Evolutionary conservation across 495 filamentous ascomycete species (phyloP), one percentile per base, ranked within the genome.

Genomic region (Neurospora sp.): DNA sequence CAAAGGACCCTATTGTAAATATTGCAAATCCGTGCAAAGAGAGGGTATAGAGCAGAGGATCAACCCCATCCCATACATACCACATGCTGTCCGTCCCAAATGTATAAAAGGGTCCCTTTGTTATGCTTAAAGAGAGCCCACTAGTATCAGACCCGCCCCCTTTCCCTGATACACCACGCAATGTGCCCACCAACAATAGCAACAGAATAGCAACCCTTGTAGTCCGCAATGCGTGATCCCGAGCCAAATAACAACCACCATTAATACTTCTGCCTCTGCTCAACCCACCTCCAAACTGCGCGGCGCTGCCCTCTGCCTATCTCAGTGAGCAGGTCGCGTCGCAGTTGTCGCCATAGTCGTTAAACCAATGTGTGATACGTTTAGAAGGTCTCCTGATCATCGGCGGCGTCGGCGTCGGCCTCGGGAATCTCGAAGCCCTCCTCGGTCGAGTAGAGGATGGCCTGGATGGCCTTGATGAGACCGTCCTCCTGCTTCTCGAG

Each of bases 381-480:
- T 75, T 88, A 94, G 79, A 94, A 94, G 69, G 92, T 94, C 85
- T 93, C 92, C 74, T 91, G 88, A 80, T 93, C 92, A 68, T 91
- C 89, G 40, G 86, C 20, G 37, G 83, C 85, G 77, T 91, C 90
- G 8, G 80, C 85, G 74, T 92, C 91, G 8, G 80, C 85, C 74
- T 92, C 91, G n/a, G 92, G 92, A 76, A 94, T 94, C 84, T 94
- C 92, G 76, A 94, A 94, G 18, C 92, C 91, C 77, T 94, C 92
- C 87, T 99, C 96, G 72, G 96, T 99, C 71, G 94, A 97, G 88
- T 98, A 99, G 74, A 99, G 85, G 82, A 98, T 98, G 20, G 89
- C 89, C 85, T 98, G 96, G 81, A 98, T 97, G 81, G 93, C 90
- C 87, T 94, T 96, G 77, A 97, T 89, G 73, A 98, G 84, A 9